These are phyloP conservation scores for Acacia melanoxylon DNA, from an alignment of 306 rosid genomes.

Conservation along the genomic window DNA sequence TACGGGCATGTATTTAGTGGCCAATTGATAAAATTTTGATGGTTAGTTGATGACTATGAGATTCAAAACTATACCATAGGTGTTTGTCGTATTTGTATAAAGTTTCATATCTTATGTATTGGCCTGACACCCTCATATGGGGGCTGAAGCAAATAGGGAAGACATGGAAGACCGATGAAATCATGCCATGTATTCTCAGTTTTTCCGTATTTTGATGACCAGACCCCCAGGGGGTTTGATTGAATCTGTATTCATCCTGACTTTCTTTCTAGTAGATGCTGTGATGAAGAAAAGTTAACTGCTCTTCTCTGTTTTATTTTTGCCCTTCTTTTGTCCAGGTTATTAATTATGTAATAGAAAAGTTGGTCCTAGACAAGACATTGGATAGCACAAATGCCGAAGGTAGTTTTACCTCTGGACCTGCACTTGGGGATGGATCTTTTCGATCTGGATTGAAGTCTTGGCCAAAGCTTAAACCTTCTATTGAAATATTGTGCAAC, in stretches of 20 bases:
- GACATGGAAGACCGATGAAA: background rate
- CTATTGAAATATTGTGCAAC: conserved; percentile 91
- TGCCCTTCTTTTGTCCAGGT: conserved; percentile 50
- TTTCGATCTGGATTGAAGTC: conserved; percentile 83
- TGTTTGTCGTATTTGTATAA: background rate
- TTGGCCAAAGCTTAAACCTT: conserved; percentile 89
- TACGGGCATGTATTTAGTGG: background rate
- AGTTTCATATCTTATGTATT: background rate
- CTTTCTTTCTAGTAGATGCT: background rate
- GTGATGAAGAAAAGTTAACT: background rate
- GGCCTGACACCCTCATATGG: no score
- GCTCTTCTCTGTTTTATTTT: background rate
- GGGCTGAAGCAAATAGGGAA: background rate
- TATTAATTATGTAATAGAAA: conserved; percentile 85
- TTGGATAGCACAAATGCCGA: conserved; percentile 64
- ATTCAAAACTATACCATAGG: background rate
- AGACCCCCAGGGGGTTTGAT: background rate
- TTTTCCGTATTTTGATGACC: background rate
- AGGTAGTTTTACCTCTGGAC: conserved; percentile 62
- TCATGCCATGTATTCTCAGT: background rate
- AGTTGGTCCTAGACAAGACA: conserved; percentile 94
- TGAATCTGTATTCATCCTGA: conserved; percentile 1
- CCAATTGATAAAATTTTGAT: background rate
- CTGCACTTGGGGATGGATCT: conserved; percentile 71
- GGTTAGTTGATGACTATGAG: background rate